Conservation (phyloP, 176 grass and related monocot genomes). For the Saccharum officinarum region DNA sequence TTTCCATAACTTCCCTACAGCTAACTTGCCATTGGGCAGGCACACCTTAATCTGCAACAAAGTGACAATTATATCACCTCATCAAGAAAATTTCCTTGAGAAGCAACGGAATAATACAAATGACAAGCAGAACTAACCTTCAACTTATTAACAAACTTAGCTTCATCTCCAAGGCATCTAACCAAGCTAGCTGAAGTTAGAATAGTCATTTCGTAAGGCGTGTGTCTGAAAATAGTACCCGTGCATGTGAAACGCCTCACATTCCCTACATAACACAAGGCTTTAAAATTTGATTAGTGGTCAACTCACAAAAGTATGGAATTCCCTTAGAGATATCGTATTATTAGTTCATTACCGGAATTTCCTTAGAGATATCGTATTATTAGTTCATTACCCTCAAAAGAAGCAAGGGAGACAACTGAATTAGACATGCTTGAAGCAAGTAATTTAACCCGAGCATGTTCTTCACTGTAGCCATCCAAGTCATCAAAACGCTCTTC, state of each 20-base stretch:
- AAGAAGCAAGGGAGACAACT: conserved; percentile 13
- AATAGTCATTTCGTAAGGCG: neutral
- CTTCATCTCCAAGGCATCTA: neutral
- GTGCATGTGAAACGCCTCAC: conserved; percentile 1
- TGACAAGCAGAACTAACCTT: conserved; percentile 10
- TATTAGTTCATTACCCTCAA: neutral
- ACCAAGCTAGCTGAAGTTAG: conserved; percentile 27
- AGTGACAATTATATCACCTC: neutral
- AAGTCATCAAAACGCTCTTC: neutral
- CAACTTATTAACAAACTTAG: conserved; percentile 16
- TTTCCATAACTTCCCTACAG: conserved; percentile 14
- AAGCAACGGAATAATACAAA: neutral
- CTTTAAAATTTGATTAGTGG: neutral
- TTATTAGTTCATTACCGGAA: no score
- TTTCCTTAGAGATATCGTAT: neutral
- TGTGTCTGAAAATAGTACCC: conserved; percentile 7
- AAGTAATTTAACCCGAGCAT: neutral
- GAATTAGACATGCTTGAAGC: conserved; percentile 11
- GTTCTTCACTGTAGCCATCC: conserved; percentile 19
- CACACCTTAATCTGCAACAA: conserved; percentile 27
- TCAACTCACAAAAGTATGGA: neutral
- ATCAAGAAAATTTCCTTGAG: neutral
- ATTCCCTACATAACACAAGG: neutral
- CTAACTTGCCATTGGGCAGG: conserved; percentile 24
- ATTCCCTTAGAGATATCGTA: no score